Conservation (phyloP, 2,329 filamentous ascomycete species). For the Trichoderma afroharzianum region DNA sequence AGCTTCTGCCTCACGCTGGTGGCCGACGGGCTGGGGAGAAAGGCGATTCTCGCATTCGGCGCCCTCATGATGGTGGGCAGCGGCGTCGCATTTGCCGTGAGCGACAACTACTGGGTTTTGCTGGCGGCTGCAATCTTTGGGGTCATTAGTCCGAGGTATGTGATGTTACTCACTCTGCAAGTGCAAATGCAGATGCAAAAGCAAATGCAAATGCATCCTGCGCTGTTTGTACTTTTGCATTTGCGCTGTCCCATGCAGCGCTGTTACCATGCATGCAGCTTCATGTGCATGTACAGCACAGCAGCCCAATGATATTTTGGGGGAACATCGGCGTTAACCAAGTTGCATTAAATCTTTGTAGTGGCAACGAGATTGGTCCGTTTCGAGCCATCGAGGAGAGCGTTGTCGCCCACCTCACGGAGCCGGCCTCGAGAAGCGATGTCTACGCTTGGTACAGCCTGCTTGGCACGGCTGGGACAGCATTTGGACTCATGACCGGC, state of each 20-base stretch:
- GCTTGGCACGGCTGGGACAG: constrained; percentile 56
- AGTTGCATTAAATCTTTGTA: constrained; percentile 24
- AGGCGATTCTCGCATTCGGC: constrained; percentile 50
- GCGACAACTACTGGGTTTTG: constrained; percentile 54
- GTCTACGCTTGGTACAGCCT: constrained; percentile 62
- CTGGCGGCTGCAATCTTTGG: constrained; percentile 56
- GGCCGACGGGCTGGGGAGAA: constrained; percentile 55
- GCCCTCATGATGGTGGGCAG: constrained; percentile 53
- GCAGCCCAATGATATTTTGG: background rate
- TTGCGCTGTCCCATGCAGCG: background rate
- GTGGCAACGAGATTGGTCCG: constrained; percentile 61
- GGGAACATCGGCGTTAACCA: background rate
- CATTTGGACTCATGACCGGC: constrained; percentile 55
- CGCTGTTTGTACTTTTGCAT: background rate
- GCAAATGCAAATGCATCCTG: background rate
- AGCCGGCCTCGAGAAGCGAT: constrained; percentile 44
- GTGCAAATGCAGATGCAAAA: background rate
- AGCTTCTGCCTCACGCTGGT: constrained; percentile 57
- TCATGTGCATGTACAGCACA: background rate
- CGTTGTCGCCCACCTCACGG: constrained; percentile 54
- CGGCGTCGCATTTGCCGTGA: constrained; percentile 52
- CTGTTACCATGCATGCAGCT: background rate
- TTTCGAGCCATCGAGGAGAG: constrained; percentile 62
- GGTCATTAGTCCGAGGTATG: constrained; percentile 51
- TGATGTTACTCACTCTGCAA: background rate